Conservation (phyloP, 2,329 filamentous ascomycete genomes). For the Macroventuria anomochaeta region DNA sequence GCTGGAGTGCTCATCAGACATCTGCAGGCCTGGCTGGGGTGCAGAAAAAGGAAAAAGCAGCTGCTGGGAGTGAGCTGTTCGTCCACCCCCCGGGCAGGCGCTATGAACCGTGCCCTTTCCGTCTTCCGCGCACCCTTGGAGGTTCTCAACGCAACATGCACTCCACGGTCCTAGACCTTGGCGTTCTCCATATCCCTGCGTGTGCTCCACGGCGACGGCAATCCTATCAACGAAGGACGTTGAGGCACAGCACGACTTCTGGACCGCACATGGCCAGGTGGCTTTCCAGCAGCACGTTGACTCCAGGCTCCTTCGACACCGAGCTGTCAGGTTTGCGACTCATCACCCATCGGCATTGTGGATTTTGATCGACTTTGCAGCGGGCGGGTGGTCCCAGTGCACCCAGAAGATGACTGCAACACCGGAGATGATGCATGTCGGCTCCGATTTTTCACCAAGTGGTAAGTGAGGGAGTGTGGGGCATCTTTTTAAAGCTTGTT, state of each 20-base stretch:
- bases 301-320: neutral
- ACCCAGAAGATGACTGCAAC: conserved; percentile 25
- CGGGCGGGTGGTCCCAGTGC: conserved; percentile 26
- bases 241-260: conserved; percentile 5
- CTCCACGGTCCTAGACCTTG: conserved; percentile 28
- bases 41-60: conserved; percentile 39
- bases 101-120: conserved; percentile 42
- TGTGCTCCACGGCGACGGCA: conserved; percentile 27
- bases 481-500: conserved; percentile 14
- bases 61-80: conserved; percentile 27
- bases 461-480: conserved; percentile 31
- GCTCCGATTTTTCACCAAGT: conserved; percentile 14
- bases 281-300: neutral
- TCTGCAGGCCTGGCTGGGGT: conserved; percentile 25
- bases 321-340: neutral
- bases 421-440: conserved; percentile 27
- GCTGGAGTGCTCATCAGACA: conserved; percentile 39
- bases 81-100: conserved; percentile 18
- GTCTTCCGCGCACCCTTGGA: conserved; percentile 39
- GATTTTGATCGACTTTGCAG: conserved; percentile 45
- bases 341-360: conserved; percentile 7
- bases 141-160: conserved; percentile 30
- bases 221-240: conserved; percentile 18
- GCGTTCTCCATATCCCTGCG: conserved; percentile 27
- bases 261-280: neutral